Conservation (phyloP, 1,284 basidiomycete species). For the Psilocybe mexicana region DNA sequence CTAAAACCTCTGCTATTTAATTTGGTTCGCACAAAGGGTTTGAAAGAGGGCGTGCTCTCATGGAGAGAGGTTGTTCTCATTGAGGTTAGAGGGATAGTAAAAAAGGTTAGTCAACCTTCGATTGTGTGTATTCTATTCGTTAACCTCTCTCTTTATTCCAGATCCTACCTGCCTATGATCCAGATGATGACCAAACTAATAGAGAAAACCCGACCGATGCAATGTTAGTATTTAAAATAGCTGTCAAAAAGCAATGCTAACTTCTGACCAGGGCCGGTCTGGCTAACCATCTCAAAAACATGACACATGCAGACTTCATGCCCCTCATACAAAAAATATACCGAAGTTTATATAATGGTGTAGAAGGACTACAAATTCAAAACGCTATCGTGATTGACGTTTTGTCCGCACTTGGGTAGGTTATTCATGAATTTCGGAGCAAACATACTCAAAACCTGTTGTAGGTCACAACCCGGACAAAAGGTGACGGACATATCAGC, state of each 20-base stretch:
- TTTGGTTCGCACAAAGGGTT: slow-evolving; percentile 72
- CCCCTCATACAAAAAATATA: slow-evolving; percentile 65
- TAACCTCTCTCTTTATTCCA: slow-evolving; percentile 25
- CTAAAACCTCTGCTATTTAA: slow-evolving; percentile 75
- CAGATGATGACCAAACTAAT: slow-evolving; percentile 31
- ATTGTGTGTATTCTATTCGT: slow-evolving; percentile 2
- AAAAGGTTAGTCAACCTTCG: slow-evolving; percentile 43
- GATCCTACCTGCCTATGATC: slow-evolving; percentile 60
- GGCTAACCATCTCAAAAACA: slow-evolving; percentile 60
- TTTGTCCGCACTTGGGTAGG: slow-evolving; percentile 48
- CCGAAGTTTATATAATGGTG: slow-evolving; percentile 62
- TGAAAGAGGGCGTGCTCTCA: slow-evolving; percentile 67
- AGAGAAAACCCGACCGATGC: slow-evolving; percentile 15
- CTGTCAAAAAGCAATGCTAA: background rate
- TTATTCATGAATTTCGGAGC: slow-evolving; percentile 2
- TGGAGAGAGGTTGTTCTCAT: slow-evolving; percentile 80
- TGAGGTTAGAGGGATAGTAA: slow-evolving; percentile 65
- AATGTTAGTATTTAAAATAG: slow-evolving; percentile 15
- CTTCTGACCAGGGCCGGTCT: slow-evolving; percentile 40
- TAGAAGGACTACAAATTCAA: slow-evolving; percentile 75
- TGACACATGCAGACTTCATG: slow-evolving; percentile 74
- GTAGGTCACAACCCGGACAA: slow-evolving; percentile 37
- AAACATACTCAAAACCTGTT: slow-evolving; percentile 2
- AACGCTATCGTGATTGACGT: slow-evolving; percentile 62
- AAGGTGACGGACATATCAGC: slow-evolving; percentile 38